Conservation (phyloP, 768 basidiomycete species). For the Epithele typhae region DNA sequence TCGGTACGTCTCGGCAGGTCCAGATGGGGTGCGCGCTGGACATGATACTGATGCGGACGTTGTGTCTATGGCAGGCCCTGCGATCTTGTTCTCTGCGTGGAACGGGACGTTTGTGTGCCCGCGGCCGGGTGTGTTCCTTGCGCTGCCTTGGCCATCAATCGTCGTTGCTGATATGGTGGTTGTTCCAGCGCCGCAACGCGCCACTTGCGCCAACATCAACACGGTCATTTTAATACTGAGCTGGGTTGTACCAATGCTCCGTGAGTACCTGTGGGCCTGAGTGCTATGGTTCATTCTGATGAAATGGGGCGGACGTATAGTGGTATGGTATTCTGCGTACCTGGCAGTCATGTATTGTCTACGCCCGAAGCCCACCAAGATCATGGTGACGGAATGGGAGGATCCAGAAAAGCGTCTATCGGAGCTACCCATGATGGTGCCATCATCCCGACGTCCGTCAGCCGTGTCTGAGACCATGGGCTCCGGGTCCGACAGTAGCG, state of each 20-base stretch:
- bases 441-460: background rate
- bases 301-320: too few relatives aligned
- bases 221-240: constrained; percentile 45
- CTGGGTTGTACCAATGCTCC: constrained; percentile 49
- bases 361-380: constrained; percentile 21
- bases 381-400: background rate
- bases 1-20: constrained; percentile 39
- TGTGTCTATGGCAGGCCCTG: constrained; percentile 31
- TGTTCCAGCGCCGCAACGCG: background rate
- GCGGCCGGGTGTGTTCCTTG: constrained; percentile 39
- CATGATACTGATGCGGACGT: background rate
- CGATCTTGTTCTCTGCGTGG: constrained; percentile 39
- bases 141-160: too few relatives aligned
- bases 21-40: background rate
- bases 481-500: too few relatives aligned
- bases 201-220: constrained; percentile 42
- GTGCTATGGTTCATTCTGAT: too few relatives aligned
- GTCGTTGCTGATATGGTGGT: constrained; percentile 27
- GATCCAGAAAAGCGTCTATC: constrained; percentile 12
- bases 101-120: constrained; percentile 41
- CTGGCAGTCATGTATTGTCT: constrained; percentile 29
- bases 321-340: constrained; percentile 37
- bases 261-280: constrained; percentile 38
- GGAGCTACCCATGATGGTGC: constrained; percentile 17
- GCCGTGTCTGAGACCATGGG: too few relatives aligned